Evolutionary conservation across 441 rosid genomes (phyloP).

Genomic region (Theobroma grandiflorum): DNA sequence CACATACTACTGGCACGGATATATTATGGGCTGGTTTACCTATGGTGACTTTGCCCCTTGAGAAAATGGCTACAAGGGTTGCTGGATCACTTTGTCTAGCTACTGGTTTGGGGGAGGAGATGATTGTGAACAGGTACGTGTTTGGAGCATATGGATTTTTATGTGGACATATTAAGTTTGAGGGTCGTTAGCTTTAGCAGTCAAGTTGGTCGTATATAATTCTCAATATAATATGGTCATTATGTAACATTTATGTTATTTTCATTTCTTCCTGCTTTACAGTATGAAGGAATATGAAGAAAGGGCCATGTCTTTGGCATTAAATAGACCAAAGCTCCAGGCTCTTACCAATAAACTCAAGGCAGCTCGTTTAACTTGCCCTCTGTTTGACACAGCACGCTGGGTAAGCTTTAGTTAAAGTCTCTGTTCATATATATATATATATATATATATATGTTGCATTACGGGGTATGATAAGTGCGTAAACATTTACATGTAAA

Average conservation of each 20-base stretch:
- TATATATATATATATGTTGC: background rate
- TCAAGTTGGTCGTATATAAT: background rate
- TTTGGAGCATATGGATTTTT: background rate
- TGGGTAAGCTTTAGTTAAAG: slow-evolving; percentile 67
- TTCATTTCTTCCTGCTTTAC: slow-evolving; percentile 13
- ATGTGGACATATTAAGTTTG: background rate
- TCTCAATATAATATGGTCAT: background rate
- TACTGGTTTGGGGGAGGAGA: slow-evolving; percentile 97
- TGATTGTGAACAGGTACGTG: slow-evolving; percentile 87
- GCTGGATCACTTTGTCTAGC: slow-evolving; percentile 98
- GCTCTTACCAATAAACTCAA: slow-evolving; percentile 74
- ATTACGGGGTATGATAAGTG: background rate
- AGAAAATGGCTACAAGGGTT: slow-evolving; percentile 99
- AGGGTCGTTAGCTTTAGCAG: background rate
- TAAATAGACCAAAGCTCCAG: slow-evolving; percentile 73
- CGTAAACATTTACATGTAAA: background rate
- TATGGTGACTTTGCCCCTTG: slow-evolving; percentile 94
- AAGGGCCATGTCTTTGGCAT: slow-evolving; percentile 85
- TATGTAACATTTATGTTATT: background rate
- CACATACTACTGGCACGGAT: slow-evolving; percentile 99
- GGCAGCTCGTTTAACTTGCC: slow-evolving; percentile 80
- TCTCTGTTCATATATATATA: background rate
- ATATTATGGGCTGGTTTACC: slow-evolving; percentile 99
- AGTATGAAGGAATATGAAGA: slow-evolving; percentile 97
- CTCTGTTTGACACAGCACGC: slow-evolving; percentile 89